Percentiles rank a stretch among this genome's conserved stretches.
Conservation (phyloP, 2,329 filamentous ascomycete species). For the Aspergillus aculeatus region DNA sequence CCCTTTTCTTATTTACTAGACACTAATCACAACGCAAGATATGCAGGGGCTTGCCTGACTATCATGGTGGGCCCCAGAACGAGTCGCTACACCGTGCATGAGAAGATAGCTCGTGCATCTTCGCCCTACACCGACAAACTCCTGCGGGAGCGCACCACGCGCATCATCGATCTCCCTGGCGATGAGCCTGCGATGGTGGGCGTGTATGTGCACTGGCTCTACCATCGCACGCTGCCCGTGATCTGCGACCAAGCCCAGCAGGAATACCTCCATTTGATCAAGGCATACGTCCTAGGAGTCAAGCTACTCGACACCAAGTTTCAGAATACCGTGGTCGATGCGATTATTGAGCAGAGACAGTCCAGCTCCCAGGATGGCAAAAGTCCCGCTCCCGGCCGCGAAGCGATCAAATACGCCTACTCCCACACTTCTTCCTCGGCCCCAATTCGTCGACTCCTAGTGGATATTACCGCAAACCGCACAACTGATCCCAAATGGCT, state of each 20-base stretch:
- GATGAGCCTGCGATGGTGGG: conserved; percentile 8
- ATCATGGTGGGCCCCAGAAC: too few relatives aligned
- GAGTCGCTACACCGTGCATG: conserved; percentile 13
- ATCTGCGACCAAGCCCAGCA: not conserved
- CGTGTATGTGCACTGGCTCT: conserved; percentile 17
- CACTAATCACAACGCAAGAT: not conserved
- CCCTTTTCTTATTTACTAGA: not conserved
- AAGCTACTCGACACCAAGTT: not conserved
- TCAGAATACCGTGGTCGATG: not conserved
- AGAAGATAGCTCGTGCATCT: conserved; percentile 2
- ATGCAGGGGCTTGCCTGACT: too few relatives aligned
- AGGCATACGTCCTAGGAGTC: not conserved
- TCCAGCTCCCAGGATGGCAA: not conserved
- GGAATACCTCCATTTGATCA: not conserved
- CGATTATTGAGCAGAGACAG: not conserved
- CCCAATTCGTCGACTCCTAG: conserved; percentile 2
- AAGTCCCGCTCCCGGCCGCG: not conserved
- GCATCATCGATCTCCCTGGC: too few relatives aligned
- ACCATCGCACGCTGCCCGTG: conserved; percentile 11
- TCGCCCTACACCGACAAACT: conserved; percentile 12
- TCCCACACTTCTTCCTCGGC: not conserved
- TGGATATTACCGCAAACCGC: not conserved
- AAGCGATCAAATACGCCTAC: not conserved
- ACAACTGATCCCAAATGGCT: not conserved
- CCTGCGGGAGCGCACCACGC: too few relatives aligned